Evolutionary conservation across 352 stramenopile species (phyloP).

Genomic region (Pythium dissotocum): DNA sequence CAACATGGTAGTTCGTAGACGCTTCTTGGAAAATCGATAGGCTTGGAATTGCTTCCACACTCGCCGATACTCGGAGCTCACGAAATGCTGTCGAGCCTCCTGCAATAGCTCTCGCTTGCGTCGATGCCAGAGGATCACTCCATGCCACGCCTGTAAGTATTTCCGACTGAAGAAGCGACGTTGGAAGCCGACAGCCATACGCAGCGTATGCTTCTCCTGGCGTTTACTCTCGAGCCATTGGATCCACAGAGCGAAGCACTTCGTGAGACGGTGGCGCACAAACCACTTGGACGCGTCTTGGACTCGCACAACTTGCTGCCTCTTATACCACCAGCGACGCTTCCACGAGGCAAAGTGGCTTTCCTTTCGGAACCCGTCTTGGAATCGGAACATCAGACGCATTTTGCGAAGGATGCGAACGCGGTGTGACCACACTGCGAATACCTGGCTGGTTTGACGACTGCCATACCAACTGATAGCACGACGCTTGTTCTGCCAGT

Average conservation of each 20-base stretch:
- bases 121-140: constrained; percentile 20
- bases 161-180: constrained; percentile 40
- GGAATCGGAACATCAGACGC: constrained; percentile 37
- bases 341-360: constrained; percentile 57
- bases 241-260: constrained; percentile 43
- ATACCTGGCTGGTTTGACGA: background rate
- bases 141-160: constrained; percentile 38
- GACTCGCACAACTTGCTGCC: constrained; percentile 32
- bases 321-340: constrained; percentile 28
- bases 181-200: constrained; percentile 37
- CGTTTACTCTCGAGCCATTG: constrained; percentile 21
- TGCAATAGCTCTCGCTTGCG: constrained; percentile 21
- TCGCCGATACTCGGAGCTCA: background rate
- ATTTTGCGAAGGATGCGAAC: constrained; percentile 37
- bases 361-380: constrained; percentile 36
- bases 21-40: background rate
- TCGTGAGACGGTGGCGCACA: constrained; percentile 21
- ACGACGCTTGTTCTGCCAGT: constrained; percentile 1
- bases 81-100: background rate
- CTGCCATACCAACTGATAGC: background rate
- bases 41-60: background rate
- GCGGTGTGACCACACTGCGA: constrained; percentile 11
- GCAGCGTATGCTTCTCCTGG: constrained; percentile 33
- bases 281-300: constrained; percentile 35
- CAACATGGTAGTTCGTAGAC: background rate